These are phyloP conservation scores for Lepidium sativum DNA, from an alignment of 345 rosid genomes.

Conservation along the genomic window DNA sequence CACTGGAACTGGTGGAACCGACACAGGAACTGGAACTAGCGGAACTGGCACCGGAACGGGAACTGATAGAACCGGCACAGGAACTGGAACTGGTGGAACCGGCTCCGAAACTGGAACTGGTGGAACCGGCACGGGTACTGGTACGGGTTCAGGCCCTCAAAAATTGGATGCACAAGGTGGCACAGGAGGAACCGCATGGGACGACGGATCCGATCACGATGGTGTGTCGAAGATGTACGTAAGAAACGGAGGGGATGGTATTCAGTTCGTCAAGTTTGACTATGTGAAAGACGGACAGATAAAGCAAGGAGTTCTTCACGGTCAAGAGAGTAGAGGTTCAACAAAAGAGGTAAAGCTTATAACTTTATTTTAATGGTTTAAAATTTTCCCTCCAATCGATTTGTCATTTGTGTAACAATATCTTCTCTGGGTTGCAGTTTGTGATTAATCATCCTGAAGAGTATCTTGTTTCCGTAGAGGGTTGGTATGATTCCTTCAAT, in stretches of 20 bases:
- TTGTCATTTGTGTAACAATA: no score
- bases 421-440: background rate
- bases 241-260: background rate
- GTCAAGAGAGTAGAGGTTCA: background rate
- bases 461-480: slow-evolving; percentile 14
- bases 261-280: slow-evolving; percentile 7
- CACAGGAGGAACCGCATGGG: slow-evolving; percentile 15
- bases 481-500: slow-evolving; percentile 13
- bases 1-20: background rate
- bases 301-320: background rate
- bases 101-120: no score
- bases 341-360: background rate
- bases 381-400: no score
- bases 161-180: slow-evolving; percentile 19
- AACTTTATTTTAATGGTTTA: background rate
- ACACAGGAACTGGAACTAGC: no score
- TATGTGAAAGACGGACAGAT: slow-evolving; percentile 17
- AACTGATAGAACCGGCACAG: no score
- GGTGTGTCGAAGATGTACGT: slow-evolving; percentile 7
- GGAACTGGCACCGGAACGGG: background rate
- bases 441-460: slow-evolving; percentile 10
- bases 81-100: no score
- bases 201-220: slow-evolving; percentile 25
- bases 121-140: background rate
- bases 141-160: background rate